These are phyloP conservation scores for Botrytis deweyae DNA, from an alignment of 2,329 filamentous ascomycete species.

Conservation along the genomic window DNA sequence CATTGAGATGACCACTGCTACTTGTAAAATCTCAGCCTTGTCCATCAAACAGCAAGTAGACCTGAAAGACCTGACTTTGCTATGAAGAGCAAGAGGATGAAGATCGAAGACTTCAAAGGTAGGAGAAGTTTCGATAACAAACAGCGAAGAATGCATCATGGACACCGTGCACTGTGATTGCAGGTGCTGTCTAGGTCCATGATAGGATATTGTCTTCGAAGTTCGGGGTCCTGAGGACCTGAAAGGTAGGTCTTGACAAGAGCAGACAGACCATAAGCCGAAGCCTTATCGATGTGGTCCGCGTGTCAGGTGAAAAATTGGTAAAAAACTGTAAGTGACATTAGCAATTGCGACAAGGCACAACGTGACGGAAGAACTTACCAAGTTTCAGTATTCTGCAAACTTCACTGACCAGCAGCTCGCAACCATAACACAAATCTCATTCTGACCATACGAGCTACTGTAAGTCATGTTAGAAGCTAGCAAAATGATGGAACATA, in stretches of 20 bases:
- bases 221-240: background rate
- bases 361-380: background rate
- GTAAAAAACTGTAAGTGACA: background rate
- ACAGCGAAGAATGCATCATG: background rate
- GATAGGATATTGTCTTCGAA: background rate
- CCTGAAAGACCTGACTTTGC: too few species aligned
- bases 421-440: fast-evolving
- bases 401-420: background rate
- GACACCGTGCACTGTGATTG: background rate
- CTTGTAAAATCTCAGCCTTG: background rate
- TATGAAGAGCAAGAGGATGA: background rate
- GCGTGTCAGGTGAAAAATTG: background rate
- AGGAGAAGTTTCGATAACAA: background rate
- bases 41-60: background rate
- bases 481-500: background rate
- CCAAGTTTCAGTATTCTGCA: background rate
- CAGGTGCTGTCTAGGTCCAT: too few species aligned
- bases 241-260: too few species aligned
- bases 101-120: background rate
- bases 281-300: background rate
- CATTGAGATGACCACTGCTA: background rate
- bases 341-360: background rate
- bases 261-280: background rate
- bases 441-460: background rate
- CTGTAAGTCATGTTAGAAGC: background rate